Percentiles rank a stretch among this genome's conserved stretches.
Evolutionary conservation across 257 asterid species (phyloP).

Genomic region (Gynochthodes officinalis): DNA sequence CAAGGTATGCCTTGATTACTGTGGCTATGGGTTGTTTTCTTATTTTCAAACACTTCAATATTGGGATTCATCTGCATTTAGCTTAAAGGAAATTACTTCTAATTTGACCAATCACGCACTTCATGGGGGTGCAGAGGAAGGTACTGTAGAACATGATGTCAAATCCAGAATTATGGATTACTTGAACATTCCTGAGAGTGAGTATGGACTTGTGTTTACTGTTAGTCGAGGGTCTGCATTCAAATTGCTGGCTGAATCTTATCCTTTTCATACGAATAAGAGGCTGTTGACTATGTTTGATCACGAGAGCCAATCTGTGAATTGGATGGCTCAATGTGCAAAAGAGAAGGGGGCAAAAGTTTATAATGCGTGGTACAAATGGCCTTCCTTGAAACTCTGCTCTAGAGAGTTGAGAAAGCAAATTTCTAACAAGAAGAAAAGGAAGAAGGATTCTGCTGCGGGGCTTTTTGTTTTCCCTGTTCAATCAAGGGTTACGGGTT

Average conservation of each 20-base stretch:
- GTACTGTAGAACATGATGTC: constrained; percentile 35
- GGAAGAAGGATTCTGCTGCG: constrained; percentile 27
- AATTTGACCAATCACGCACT: constrained; percentile 35
- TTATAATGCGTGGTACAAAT: constrained; percentile 29
- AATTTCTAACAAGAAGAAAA: constrained; percentile 25
- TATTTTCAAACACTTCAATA: constrained; percentile 27
- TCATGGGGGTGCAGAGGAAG: constrained; percentile 32
- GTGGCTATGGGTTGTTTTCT: constrained; percentile 40
- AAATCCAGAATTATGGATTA: constrained; percentile 33
- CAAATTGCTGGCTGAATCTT: constrained; percentile 33
- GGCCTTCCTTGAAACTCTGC: constrained; percentile 33
- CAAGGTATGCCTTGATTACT: constrained; percentile 43
- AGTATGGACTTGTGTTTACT: constrained; percentile 37
- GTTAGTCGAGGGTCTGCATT: constrained; percentile 37
- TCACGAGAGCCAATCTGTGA: constrained; percentile 38
- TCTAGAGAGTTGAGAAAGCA: constrained; percentile 33
- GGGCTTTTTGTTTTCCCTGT: constrained; percentile 41
- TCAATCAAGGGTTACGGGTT: constrained; percentile 35
- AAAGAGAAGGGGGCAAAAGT: constrained; percentile 34
- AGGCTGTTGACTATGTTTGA: constrained; percentile 38
- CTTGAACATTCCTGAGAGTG: constrained; percentile 35
- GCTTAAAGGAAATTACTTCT: constrained; percentile 32
- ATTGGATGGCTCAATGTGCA: constrained; percentile 34
- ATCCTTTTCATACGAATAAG: constrained; percentile 32
- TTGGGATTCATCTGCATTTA: constrained; percentile 33